Base-by-base conservation (phyloP, 2,329 filamentous ascomycete species). In the Fusarium chlamydosporum region DNA sequence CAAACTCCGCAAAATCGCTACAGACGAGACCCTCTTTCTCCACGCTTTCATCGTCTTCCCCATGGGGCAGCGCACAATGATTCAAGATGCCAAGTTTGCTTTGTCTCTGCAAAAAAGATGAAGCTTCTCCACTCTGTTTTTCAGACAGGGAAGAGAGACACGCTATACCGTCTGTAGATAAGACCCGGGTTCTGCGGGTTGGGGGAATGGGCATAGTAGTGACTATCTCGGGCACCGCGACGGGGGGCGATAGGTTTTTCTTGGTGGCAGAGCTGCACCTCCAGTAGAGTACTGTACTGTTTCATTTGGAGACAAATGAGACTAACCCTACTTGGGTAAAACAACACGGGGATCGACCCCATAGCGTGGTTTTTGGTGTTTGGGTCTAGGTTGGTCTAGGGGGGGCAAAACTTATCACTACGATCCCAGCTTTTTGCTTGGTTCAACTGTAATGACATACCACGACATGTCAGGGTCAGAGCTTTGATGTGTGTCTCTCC, bases 321-420 rank as follows among this genome's bases (percentile, higher is more conserved):
- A 40, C 61, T 56, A 63, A 35, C 38, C 56, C 38, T 26, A 40
- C 23, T 27, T 48, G 48, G 66, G 29, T 38, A 62, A 62, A 53
- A 23, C 15, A 66, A 18, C 60, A 41, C 38, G 38, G 40, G 60
- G 60, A 65, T 65, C 52, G 40, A 65, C 61, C 20, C 57, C 43
- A 58, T 58, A 61, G 37, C 38, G 53, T 51, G n/a, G n/a, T 55
- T 55, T 55, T 4, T 29, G 15, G 41, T 29, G 15, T 7, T 27
- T 31, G 23, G 23, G 23, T 23, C 23, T 23, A 23, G 23, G 23
- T 23, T 23, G 27, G 31, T 31, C n/a, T 26, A 54, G 46, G 61
- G 61, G 57, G 56, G 59, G 61, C 52, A 51, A 59, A 45, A 48
- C 48, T 48, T 38, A 42, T 34, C 40, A 47, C 43, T 45, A 31